Percentiles rank a stretch among this genome's conserved stretches.
phyloP scores from a whole-genome alignment of 2,329 filamentous ascomycete genomes.

The Rutstroemia sp. region DNA sequence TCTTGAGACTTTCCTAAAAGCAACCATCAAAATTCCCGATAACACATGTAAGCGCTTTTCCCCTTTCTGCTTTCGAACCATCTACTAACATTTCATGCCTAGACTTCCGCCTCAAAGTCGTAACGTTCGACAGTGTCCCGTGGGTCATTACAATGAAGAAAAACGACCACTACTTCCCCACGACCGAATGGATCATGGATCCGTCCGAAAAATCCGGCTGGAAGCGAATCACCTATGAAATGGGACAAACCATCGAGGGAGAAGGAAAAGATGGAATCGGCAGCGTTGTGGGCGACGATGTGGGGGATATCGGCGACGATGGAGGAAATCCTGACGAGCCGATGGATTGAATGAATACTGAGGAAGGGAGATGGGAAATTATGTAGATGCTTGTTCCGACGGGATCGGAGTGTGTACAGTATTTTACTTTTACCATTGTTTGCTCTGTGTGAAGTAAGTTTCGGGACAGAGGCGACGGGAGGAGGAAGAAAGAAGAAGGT shows the following conservation, averaged over 20 bases:
- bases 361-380: too few species aligned
- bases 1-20: constrained; percentile 69
- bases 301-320: constrained; percentile 19
- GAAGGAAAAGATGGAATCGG: constrained; percentile 36
- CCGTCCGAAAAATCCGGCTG: constrained; percentile 50
- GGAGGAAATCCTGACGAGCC: too few species aligned
- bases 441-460: too few species aligned
- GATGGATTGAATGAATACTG: too few species aligned
- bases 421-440: too few species aligned
- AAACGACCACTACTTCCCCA: constrained; percentile 91
- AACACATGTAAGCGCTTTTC: constrained; percentile 65
- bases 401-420: too few species aligned
- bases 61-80: background rate
- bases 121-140: constrained; percentile 96
- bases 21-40: constrained; percentile 82
- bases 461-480: too few species aligned
- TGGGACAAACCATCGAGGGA: constrained; percentile 42
- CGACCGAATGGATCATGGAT: constrained; percentile 63
- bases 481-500: too few species aligned
- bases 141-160: constrained; percentile 99
- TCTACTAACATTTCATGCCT: constrained; percentile 11
- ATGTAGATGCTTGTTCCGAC: too few species aligned
- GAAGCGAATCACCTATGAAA: constrained; percentile 57
- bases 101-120: constrained; percentile 94
- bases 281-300: constrained; percentile 22